Conservation (phyloP, 2,329 filamentous ascomycete genomes). For the Hymenoscyphus linearis region DNA sequence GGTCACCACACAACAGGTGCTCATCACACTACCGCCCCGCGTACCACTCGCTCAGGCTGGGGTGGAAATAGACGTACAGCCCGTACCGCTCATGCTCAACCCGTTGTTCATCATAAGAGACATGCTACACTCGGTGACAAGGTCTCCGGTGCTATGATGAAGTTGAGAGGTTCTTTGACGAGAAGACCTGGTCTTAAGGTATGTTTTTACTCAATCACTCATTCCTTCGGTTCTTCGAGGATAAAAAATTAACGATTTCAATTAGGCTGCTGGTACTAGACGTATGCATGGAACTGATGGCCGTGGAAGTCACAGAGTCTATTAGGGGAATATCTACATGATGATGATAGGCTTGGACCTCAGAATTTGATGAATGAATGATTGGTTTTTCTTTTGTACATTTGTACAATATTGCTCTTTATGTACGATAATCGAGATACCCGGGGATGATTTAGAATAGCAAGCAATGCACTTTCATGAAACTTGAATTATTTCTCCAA, state of each 20-base stretch:
- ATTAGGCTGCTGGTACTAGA: constrained; percentile 66
- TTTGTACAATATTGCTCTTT: background rate
- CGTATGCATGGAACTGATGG: constrained; percentile 73
- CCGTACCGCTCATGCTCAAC: constrained; percentile 33
- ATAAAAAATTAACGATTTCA: background rate
- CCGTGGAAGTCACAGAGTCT: constrained; percentile 43
- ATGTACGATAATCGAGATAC: background rate
- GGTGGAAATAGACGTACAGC: constrained; percentile 23
- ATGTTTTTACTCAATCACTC: constrained; percentile 26
- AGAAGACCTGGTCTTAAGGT: constrained; percentile 67
- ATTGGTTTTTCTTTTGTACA: background rate
- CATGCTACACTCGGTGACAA: constrained; percentile 69
- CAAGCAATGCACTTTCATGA: no score
- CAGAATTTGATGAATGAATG: background rate
- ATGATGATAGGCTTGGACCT: background rate
- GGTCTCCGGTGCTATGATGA: constrained; percentile 69
- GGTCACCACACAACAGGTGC: constrained; percentile 4
- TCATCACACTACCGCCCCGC: background rate
- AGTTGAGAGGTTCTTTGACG: constrained; percentile 65
- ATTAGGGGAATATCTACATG: constrained; percentile 13
- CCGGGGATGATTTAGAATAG: no score
- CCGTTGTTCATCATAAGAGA: constrained; percentile 59
- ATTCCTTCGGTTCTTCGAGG: background rate
- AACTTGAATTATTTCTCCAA: no score
- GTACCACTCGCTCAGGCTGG: constrained; percentile 20